These are phyloP conservation scores for Hypholoma fasciculare DNA, from an alignment of 768 basidiomycete genomes.

Conservation along the genomic window DNA sequence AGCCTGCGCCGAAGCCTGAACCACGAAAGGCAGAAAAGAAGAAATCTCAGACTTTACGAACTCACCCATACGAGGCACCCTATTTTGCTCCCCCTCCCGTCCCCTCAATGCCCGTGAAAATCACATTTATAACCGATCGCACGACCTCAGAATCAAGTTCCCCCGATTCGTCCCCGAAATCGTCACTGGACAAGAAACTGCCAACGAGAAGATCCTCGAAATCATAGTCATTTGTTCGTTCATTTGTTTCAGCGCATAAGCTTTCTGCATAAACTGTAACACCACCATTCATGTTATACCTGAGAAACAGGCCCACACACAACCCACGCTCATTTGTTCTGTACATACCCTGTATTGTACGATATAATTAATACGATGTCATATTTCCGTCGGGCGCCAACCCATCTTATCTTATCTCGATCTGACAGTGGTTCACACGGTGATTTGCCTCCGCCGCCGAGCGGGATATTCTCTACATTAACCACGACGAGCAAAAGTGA, in stretches of 20 bases:
- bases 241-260: background rate
- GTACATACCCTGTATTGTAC: background rate
- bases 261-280: background rate
- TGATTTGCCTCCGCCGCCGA: conserved; percentile 21
- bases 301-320: background rate
- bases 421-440: conserved; percentile 15
- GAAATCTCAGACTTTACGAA: conserved; percentile 37
- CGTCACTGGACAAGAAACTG: conserved; percentile 1
- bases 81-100: conserved; percentile 58
- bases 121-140: background rate
- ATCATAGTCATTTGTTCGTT: background rate
- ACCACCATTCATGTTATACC: background rate
- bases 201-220: background rate
- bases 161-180: background rate
- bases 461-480: conserved; percentile 5
- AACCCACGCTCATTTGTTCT: conserved; percentile 1
- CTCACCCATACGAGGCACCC: conserved; percentile 64
- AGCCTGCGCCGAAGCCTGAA: background rate
- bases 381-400: background rate
- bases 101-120: conserved; percentile 15
- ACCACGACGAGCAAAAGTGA: conserved; percentile 3
- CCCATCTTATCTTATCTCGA: conserved; percentile 20
- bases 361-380: background rate
- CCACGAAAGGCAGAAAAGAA: conserved; percentile 30
- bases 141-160: background rate